These are phyloP conservation scores for Cladosporium sp. DNA, from an alignment of 2,329 filamentous ascomycete genomes.

Conservation along the genomic window DNA sequence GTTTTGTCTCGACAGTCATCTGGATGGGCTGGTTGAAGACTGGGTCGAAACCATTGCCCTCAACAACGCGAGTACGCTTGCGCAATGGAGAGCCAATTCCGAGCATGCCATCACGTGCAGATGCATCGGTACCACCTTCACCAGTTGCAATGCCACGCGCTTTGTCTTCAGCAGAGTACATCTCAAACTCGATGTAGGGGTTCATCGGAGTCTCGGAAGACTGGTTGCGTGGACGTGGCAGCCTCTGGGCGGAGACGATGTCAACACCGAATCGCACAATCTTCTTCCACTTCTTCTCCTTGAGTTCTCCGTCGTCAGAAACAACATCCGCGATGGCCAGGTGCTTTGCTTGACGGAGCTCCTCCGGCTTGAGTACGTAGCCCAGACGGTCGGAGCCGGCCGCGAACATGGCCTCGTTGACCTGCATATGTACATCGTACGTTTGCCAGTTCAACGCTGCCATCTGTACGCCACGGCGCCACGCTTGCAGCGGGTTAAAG, in stretches of 20 bases:
- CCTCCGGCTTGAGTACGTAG: slow-evolving; percentile 89
- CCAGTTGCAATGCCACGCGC: slow-evolving; percentile 69
- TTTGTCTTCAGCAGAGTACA: slow-evolving; percentile 92
- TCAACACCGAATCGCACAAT: slow-evolving; percentile 82
- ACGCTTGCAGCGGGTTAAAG: slow-evolving; percentile 90
- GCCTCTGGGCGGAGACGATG: slow-evolving; percentile 89
- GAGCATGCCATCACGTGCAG: slow-evolving; percentile 63
- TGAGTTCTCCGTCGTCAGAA: slow-evolving; percentile 52
- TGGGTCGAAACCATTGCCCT: slow-evolving; percentile 91
- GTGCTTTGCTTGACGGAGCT: slow-evolving; percentile 67
- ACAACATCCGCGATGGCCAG: slow-evolving; percentile 57
- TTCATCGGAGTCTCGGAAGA: slow-evolving; percentile 74
- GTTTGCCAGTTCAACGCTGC: slow-evolving; percentile 98
- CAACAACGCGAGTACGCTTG: slow-evolving; percentile 75
- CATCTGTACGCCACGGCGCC: slow-evolving; percentile 97
- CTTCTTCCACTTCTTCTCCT: slow-evolving; percentile 71
- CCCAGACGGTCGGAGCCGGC: slow-evolving; percentile 82
- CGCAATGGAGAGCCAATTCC: slow-evolving; percentile 72
- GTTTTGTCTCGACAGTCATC: slow-evolving; percentile 87
- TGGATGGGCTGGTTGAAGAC: slow-evolving; percentile 77
- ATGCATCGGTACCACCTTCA: slow-evolving; percentile 66
- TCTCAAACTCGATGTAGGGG: slow-evolving; percentile 91
- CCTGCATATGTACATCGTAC: slow-evolving; percentile 90
- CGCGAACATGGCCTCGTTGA: slow-evolving; percentile 97
- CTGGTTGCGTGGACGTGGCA: slow-evolving; percentile 77